These are phyloP conservation scores for Phytophthora cactorum DNA, from an alignment of 352 stramenopile species.

Conservation along the genomic window DNA sequence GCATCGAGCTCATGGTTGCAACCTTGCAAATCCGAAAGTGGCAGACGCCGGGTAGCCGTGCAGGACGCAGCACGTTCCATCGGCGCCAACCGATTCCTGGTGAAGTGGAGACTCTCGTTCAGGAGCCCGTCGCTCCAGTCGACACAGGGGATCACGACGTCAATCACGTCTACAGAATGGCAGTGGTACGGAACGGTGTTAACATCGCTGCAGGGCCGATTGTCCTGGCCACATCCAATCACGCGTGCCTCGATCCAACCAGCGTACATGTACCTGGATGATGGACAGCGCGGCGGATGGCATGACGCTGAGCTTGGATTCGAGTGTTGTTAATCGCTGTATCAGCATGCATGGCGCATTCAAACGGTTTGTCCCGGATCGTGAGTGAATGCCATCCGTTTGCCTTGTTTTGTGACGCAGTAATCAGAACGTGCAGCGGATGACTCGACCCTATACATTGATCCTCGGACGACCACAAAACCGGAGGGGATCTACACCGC, in stretches of 20 bases:
- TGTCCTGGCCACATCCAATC: not conserved
- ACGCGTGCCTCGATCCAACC: constrained; percentile 31
- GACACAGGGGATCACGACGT: not conserved
- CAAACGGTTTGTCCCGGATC: constrained; percentile 10
- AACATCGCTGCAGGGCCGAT: not conserved
- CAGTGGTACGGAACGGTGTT: not conserved
- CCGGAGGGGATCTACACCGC: too few species aligned
- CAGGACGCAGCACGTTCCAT: not conserved
- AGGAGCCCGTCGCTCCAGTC: constrained; percentile 16
- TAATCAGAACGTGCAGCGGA: constrained; percentile 14
- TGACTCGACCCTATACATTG: constrained; percentile 3
- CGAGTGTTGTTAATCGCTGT: constrained; percentile 19
- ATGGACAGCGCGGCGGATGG: constrained; percentile 11
- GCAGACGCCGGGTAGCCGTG: not conserved
- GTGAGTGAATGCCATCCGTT: not conserved
- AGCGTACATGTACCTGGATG: constrained; percentile 15
- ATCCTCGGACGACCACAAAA: not conserved
- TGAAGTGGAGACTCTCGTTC: constrained; percentile 11
- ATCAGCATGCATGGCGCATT: constrained; percentile 8
- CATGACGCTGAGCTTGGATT: constrained; percentile 11
- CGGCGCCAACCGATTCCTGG: constrained; percentile 17
- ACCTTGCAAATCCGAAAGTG: constrained; percentile 25
- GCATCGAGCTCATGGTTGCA: constrained; percentile 12
- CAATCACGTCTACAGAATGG: constrained; percentile 1
- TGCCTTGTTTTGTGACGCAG: not conserved